Percentiles rank a stretch among this genome's conserved stretches.
Conservation (phyloP, 2,329 filamentous ascomycete species). For the Fusarium acutatum region DNA sequence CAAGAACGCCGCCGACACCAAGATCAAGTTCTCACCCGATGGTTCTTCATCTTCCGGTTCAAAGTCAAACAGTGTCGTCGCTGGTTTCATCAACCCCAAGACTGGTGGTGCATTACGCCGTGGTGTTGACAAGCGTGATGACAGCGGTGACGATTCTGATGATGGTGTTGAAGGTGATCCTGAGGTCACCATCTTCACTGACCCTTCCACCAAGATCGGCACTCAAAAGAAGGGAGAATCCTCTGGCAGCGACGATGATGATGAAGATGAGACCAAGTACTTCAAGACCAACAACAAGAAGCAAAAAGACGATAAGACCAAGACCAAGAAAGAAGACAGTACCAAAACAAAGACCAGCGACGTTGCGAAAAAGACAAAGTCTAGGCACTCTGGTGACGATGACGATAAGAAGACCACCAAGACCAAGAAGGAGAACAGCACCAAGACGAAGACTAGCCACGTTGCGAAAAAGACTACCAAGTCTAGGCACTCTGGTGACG, state of each 20-base stretch:
- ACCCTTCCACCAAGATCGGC: not conserved
- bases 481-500: not conserved
- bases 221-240: not conserved
- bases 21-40: not conserved
- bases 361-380: not conserved
- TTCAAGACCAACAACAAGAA: constrained; percentile 5
- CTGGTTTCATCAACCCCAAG: not conserved
- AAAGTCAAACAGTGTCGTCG: not conserved
- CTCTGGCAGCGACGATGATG: not conserved
- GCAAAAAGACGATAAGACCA: not conserved
- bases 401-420: not conserved
- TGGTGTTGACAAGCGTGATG: not conserved
- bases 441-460: not conserved
- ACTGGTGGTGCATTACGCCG: not conserved
- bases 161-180: not conserved
- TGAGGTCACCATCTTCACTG: not conserved
- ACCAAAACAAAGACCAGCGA: not conserved
- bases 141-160: not conserved
- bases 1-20: not conserved
- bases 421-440: not conserved
- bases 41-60: not conserved
- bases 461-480: not conserved
- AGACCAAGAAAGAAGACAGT: not conserved
- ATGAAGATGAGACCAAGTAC: not conserved
- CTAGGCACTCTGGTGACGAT: not conserved